phyloP scores from a whole-genome alignment of 2,329 filamentous ascomycete species.

The Fonsecaea monophora region DNA sequence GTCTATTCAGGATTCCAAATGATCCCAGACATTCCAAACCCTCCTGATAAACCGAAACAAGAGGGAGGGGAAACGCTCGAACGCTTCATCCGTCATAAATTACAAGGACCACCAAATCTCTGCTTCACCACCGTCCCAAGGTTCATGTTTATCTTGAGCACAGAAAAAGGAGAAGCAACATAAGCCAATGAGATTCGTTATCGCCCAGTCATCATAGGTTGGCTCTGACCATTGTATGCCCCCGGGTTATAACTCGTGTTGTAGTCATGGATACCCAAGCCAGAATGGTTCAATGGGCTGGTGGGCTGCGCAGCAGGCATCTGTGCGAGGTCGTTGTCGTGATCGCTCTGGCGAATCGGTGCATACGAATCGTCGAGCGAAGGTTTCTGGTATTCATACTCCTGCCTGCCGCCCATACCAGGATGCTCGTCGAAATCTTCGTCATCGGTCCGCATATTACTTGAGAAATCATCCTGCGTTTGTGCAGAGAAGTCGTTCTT shows the following conservation, averaged over 20 bases:
- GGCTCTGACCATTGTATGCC: conserved; percentile 43
- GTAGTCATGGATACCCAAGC: conserved; percentile 48
- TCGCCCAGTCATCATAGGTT: conserved; percentile 16
- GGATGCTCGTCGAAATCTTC: conserved; percentile 49
- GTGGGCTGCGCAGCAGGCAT: conserved; percentile 36
- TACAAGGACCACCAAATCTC: background rate
- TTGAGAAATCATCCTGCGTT: conserved; percentile 56
- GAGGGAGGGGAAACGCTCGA: background rate
- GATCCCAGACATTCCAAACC: background rate
- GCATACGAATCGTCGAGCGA: conserved; percentile 61
- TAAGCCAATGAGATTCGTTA: conserved; percentile 36
- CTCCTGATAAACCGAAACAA: background rate
- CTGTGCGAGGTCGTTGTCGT: conserved; percentile 49
- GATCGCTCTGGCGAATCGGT: conserved; percentile 56
- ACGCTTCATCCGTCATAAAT: background rate
- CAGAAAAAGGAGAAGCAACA: conserved; percentile 16
- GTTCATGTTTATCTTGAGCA: background rate
- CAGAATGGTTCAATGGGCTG: conserved; percentile 47
- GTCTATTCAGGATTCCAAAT: conserved; percentile 1
- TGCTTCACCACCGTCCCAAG: conserved; percentile 4
- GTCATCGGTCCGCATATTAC: conserved; percentile 52
- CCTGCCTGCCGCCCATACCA: conserved; percentile 45
- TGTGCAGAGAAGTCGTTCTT: conserved; percentile 57
- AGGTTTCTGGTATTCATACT: conserved; percentile 52
- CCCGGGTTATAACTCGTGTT: conserved; percentile 51